Percentiles rank a stretch among this genome's conserved stretches.
Conservation (phyloP, 495 filamentous ascomycete species). For the Massariosphaeria phaeospora region DNA sequence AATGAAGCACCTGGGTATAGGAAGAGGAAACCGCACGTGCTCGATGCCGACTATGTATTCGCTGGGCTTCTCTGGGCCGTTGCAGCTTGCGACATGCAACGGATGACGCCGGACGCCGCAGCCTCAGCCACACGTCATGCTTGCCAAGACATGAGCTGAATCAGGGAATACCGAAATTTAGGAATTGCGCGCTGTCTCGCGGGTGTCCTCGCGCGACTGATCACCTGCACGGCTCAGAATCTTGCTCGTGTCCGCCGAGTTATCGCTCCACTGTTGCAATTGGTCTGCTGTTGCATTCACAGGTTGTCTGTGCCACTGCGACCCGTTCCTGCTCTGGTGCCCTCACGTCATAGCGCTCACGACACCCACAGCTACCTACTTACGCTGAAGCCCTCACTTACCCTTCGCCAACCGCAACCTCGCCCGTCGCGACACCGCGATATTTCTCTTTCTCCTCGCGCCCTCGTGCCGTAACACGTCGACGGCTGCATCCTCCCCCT, state of each 20-base stretch:
- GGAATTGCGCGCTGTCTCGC: background rate
- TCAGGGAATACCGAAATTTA: constrained; percentile 18
- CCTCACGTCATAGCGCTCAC: constrained; percentile 1
- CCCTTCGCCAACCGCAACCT: background rate
- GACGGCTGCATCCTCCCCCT: background rate
- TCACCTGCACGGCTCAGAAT: no score
- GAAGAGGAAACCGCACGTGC: no score
- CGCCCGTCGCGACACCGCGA: no score
- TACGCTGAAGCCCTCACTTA: background rate
- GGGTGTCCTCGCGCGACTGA: background rate
- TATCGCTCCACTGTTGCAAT: no score
- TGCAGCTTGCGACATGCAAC: background rate
- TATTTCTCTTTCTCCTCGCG: background rate
- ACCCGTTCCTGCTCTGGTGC: background rate
- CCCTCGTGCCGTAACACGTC: background rate
- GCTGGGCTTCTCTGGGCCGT: no score
- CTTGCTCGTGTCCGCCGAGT: no score
- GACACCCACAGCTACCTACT: background rate
- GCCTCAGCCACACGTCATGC: background rate
- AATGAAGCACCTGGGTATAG: no score
- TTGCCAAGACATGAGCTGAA: constrained; percentile 14
- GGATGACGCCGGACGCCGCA: background rate
- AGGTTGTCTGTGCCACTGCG: no score
- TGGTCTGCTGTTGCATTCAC: no score
- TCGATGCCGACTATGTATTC: no score